Conservation (phyloP, 768 basidiomycete species). For the Amanita thiersii region DNA sequence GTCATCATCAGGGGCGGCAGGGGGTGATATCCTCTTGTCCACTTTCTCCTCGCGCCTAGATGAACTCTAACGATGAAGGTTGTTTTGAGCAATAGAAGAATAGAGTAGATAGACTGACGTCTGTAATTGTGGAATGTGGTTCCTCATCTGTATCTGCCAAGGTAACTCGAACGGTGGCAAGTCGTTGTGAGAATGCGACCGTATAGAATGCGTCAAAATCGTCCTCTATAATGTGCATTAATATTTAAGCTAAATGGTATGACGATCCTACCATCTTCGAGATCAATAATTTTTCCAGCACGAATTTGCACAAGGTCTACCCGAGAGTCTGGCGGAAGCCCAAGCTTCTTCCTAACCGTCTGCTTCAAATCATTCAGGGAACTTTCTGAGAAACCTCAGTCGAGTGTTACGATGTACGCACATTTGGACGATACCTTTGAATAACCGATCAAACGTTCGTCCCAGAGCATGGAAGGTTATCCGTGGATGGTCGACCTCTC, state of each 20-base stretch:
- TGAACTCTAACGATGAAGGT: no score
- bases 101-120: not conserved
- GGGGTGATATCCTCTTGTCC: no score
- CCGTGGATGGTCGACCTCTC: constrained; percentile 29
- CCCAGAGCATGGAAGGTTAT: constrained; percentile 36
- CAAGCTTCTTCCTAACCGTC: constrained; percentile 56
- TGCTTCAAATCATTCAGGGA: constrained; percentile 51
- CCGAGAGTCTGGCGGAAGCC: constrained; percentile 27
- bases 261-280: constrained; percentile 61
- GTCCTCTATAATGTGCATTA: constrained; percentile 40
- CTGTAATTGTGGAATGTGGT: not conserved
- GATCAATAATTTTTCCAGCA: constrained; percentile 43
- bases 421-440: constrained; percentile 32
- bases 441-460: constrained; percentile 44
- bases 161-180: constrained; percentile 30
- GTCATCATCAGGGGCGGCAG: no score
- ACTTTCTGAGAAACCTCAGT: constrained; percentile 33
- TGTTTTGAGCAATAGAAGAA: no score
- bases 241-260: constrained; percentile 3
- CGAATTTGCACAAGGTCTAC: constrained; percentile 45
- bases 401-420: not conserved
- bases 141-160: constrained; percentile 16
- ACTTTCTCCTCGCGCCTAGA: no score
- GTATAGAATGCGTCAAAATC: constrained; percentile 70
- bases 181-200: constrained; percentile 26